Conservation (phyloP, 139 green algal genomes). For the Bryopsis sp. region DNA sequence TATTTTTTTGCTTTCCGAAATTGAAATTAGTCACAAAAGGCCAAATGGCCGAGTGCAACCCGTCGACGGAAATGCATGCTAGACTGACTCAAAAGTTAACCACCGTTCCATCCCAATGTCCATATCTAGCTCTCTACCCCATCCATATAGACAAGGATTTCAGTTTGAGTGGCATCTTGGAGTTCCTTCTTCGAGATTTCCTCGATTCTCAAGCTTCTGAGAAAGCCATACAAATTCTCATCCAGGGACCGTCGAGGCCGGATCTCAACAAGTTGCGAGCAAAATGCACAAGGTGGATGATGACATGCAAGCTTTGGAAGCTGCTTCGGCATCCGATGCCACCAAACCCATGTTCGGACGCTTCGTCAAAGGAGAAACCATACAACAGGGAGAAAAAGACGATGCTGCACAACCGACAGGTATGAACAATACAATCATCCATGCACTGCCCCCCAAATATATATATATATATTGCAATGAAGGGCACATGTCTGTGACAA, state of each 20-base stretch:
- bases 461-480: neutral
- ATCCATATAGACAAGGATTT: too few species aligned
- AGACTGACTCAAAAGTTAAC: too few species aligned
- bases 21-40: too few species aligned
- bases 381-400: conserved; percentile 40
- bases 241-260: conserved; percentile 25
- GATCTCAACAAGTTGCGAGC: neutral
- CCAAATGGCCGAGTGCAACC: too few species aligned
- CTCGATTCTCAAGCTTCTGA: too few species aligned
- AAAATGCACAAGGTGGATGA: conserved; percentile 39
- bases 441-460: neutral
- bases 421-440: neutral
- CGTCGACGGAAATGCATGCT: too few species aligned
- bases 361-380: conserved; percentile 73
- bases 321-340: conserved; percentile 15
- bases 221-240: too few species aligned
- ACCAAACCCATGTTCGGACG: conserved; percentile 44
- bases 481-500: neutral
- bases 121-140: too few species aligned
- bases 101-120: too few species aligned
- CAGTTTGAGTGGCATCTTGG: too few species aligned
- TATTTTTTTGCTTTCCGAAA: too few species aligned
- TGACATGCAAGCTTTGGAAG: conserved; percentile 74
- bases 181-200: too few species aligned
- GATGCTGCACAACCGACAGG: conserved; percentile 13